Conservation (phyloP, 1,284 basidiomycete genomes). For the Cryptococcus sp. region DNA sequence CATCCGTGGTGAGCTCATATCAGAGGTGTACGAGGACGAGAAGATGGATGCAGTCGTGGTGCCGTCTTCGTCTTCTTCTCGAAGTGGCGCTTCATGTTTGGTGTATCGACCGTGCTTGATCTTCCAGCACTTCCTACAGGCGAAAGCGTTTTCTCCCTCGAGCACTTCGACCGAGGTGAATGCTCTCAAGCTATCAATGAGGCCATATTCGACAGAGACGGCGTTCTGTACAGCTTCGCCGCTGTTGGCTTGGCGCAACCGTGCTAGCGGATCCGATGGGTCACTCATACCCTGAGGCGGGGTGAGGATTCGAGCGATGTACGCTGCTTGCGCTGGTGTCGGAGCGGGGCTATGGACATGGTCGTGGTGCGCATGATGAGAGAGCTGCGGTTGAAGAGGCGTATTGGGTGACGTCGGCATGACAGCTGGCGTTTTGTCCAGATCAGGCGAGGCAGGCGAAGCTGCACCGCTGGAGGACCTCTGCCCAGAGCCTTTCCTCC, state of each 20-base stretch:
- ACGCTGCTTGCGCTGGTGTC: conserved; percentile 52
- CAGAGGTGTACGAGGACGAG: neutral
- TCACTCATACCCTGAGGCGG: conserved; percentile 29
- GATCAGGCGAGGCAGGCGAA: conserved; percentile 2
- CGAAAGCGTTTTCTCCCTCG: conserved; percentile 91
- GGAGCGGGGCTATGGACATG: conserved; percentile 35
- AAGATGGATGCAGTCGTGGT: neutral
- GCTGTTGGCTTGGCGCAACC: conserved; percentile 38
- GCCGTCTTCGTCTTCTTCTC: conserved; percentile 50
- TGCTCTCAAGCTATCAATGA: conserved; percentile 67
- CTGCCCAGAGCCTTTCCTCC: conserved; percentile 35
- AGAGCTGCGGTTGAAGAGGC: neutral
- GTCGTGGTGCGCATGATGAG: conserved; percentile 7
- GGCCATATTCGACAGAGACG: conserved; percentile 41
- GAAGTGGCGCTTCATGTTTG: conserved; percentile 25
- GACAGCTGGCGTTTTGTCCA: conserved; percentile 11
- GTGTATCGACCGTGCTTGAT: conserved; percentile 46
- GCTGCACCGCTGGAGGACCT: conserved; percentile 26
- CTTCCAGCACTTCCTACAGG: conserved; percentile 91
- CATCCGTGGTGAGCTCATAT: neutral
- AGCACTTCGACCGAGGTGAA: conserved; percentile 89
- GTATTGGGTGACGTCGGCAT: conserved; percentile 3
- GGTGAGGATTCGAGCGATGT: conserved; percentile 52
- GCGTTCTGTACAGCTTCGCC: conserved; percentile 22
- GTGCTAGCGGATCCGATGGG: conserved; percentile 42